Conservation (phyloP, 2,329 filamentous ascomycete genomes). For the Sclerotiophoma versabilis region DNA sequence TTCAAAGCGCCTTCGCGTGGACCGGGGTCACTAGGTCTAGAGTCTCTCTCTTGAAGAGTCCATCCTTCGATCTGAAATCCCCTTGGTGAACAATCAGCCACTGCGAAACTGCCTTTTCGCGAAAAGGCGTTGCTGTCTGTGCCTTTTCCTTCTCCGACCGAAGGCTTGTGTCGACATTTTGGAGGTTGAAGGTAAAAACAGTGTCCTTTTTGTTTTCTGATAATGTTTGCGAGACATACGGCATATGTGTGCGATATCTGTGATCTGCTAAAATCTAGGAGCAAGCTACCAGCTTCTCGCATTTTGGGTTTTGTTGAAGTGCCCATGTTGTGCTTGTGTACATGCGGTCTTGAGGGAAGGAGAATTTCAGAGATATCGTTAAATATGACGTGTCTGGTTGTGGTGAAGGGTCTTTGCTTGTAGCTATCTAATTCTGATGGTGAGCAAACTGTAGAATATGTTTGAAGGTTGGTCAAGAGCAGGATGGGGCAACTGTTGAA, state of each 20-base stretch:
- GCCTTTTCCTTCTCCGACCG: not conserved
- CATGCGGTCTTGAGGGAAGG: not conserved
- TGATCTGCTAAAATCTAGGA: not conserved
- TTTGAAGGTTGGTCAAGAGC: no score
- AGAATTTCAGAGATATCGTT: not conserved
- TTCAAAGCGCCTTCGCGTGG: not conserved
- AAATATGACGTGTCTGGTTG: not conserved
- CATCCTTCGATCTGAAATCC: not conserved
- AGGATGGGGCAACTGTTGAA: no score
- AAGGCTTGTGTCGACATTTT: not conserved
- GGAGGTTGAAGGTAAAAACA: not conserved
- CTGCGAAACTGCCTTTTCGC: not conserved
- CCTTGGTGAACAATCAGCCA: not conserved
- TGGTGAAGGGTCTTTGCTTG: not conserved
- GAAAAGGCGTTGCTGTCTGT: not conserved
- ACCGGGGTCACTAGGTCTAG: no score
- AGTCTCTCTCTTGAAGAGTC: not conserved
- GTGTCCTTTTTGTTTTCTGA: not conserved
- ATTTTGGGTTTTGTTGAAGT: not conserved
- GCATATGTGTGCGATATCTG: not conserved
- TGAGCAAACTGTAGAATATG: not conserved
- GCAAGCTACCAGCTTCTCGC: no score
- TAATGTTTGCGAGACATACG: not conserved
- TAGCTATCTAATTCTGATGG: no score
- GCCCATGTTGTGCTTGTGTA: not conserved